Evolutionary conservation across 306 rosid genomes (phyloP).

Genomic region (Casuarina glauca): DNA sequence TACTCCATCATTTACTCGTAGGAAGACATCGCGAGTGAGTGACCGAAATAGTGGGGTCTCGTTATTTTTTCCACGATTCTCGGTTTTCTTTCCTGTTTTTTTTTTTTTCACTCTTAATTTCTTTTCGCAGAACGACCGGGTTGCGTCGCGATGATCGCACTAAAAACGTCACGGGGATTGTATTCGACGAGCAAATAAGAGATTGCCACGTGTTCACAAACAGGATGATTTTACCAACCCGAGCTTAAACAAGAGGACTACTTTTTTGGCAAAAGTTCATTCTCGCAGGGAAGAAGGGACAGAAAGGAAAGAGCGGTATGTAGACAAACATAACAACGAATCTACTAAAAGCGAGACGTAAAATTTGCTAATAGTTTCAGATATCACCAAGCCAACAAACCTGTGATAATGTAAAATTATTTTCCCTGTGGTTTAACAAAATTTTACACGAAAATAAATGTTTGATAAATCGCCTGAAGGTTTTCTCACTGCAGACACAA

Average conservation of each 20-base stretch:
- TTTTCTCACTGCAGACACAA: no score
- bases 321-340: no score
- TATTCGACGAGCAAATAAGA: constrained; percentile 19
- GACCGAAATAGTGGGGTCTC: constrained; percentile 30
- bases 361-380: no score
- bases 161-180: constrained; percentile 29
- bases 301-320: background rate
- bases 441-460: no score
- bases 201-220: background rate
- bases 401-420: background rate
- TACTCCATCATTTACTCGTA: background rate
- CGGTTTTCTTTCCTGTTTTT: background rate
- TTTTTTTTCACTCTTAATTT: background rate
- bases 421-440: background rate
- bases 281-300: background rate
- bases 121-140: background rate
- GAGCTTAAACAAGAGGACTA: no score
- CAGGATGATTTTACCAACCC: background rate
- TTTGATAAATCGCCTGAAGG: no score
- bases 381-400: no score
- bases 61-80: constrained; percentile 10
- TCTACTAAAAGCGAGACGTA: no score
- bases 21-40: constrained; percentile 15
- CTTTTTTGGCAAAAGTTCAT: background rate
- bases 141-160: background rate